Conservation (phyloP, 1,139 yeast genomes). For the Pichia sp. region DNA sequence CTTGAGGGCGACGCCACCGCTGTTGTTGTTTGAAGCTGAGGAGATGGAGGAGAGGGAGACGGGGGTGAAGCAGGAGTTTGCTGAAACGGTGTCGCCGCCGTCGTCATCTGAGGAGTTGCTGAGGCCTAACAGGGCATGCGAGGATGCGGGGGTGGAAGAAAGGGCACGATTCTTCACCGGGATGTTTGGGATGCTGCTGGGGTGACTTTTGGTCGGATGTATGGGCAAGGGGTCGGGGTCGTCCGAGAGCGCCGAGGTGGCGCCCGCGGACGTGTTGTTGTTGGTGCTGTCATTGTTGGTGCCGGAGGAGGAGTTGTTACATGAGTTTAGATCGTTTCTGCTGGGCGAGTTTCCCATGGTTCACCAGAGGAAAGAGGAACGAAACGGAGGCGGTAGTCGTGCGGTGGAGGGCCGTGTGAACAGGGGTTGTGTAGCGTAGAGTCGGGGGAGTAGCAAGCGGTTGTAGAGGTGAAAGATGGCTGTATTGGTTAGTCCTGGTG, state of each 20-base stretch:
- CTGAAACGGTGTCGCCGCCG: background rate
- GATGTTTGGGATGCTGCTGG: conserved; percentile 18
- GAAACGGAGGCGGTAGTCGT: background rate
- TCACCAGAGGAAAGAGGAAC: background rate
- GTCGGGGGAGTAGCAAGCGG: too few species aligned
- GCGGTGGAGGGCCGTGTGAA: background rate
- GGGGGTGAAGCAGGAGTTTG: conserved; percentile 2
- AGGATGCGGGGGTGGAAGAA: too few species aligned
- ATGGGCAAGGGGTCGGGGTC: conserved; percentile 35
- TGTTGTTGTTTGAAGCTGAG: background rate
- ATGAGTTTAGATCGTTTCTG: conserved; percentile 26
- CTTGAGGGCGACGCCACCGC: background rate
- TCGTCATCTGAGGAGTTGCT: background rate
- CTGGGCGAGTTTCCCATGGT: conserved; percentile 57
- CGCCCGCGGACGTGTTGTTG: conserved; percentile 40
- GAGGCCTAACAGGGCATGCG: background rate
- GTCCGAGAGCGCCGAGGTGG: conserved; percentile 21
- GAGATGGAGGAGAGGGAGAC: conserved; percentile 8
- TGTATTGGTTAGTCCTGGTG: too few species aligned
- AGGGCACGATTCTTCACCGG: background rate
- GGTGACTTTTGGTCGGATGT: conserved; percentile 37
- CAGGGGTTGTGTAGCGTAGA: too few species aligned
- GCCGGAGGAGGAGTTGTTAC: conserved; percentile 10
- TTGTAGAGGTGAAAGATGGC: too few species aligned
- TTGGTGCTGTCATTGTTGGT: conserved; percentile 35